phyloP scores from a whole-genome alignment of 179 eudicot species.

The Patellifolia procumbens region DNA sequence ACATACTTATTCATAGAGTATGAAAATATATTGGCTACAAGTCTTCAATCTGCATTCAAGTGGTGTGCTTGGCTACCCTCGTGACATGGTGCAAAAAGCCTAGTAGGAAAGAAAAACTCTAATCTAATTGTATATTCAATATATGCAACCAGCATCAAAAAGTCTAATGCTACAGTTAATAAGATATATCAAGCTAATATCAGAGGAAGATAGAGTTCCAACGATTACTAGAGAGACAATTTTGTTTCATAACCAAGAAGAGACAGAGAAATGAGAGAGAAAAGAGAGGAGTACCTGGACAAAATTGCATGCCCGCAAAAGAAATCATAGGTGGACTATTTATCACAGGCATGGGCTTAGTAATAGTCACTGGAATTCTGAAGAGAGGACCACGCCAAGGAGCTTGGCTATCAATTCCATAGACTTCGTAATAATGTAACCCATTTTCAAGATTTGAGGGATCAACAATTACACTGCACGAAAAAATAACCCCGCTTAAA shows the following conservation, averaged over 20 bases:
- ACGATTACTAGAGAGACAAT: neutral
- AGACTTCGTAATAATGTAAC: conserved; percentile 80
- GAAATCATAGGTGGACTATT: conserved; percentile 64
- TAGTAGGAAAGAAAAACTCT: neutral
- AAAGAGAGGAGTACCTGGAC: conserved; percentile 54
- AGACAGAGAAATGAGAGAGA: neutral
- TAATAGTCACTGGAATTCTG: conserved; percentile 85
- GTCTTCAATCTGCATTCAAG: neutral
- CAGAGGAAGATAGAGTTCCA: neutral
- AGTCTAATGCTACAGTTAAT: neutral
- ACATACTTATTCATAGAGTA: too few species aligned
- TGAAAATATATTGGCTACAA: neutral
- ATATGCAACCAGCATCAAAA: neutral
- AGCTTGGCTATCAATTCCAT: conserved; percentile 78
- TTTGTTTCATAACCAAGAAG: neutral
- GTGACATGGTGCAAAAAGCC: neutral
- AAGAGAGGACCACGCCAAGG: conserved; percentile 98
- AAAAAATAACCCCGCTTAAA: conserved; percentile 13
- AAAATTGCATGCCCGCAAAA: conserved; percentile 69
- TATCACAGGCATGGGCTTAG: conserved; percentile 67
- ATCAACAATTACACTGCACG: conserved; percentile 83
- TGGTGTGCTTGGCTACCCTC: neutral
- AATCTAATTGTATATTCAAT: neutral
- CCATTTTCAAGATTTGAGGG: conserved; percentile 82
- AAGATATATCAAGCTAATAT: neutral